Conservation (phyloP, 495 filamentous ascomycete species). For the Tuber umbilicatum region DNA sequence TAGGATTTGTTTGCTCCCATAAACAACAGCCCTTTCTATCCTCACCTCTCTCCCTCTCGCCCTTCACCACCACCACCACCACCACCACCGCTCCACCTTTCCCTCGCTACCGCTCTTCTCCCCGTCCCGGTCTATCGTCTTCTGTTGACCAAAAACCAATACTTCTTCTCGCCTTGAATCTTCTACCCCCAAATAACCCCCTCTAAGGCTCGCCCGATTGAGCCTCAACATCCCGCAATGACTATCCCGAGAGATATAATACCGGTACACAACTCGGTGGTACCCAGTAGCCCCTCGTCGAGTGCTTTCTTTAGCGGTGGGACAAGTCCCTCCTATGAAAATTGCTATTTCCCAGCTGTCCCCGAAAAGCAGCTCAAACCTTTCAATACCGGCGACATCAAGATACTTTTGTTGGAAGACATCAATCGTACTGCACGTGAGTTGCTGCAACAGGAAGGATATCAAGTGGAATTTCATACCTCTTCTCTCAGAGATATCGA, state of each 20-base stretch:
- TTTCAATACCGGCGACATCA: constrained; percentile 90
- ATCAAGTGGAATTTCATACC: constrained; percentile 91
- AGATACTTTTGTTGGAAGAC: constrained; percentile 92
- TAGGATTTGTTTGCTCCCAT: neutral
- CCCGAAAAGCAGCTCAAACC: constrained; percentile 75
- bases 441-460: constrained; percentile 75
- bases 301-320: neutral
- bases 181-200: neutral
- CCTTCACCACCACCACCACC: neutral
- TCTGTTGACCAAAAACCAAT: neutral
- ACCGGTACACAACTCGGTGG: neutral
- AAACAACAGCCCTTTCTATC: neutral
- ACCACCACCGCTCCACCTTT: neutral
- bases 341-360: neutral
- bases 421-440: constrained; percentile 84
- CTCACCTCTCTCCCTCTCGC: neutral
- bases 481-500: constrained; percentile 83
- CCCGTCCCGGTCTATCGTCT: neutral
- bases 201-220: neutral
- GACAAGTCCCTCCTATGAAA: neutral
- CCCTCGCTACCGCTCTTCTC: neutral
- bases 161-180: neutral
- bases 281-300: constrained; percentile 3
- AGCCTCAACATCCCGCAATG: neutral
- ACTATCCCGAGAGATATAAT: neutral